A percentile compares a stretch with the other conserved stretches of the same genome.
Conservation (phyloP, 176 grass and related monocot species). For the Carex myosuroides region DNA sequence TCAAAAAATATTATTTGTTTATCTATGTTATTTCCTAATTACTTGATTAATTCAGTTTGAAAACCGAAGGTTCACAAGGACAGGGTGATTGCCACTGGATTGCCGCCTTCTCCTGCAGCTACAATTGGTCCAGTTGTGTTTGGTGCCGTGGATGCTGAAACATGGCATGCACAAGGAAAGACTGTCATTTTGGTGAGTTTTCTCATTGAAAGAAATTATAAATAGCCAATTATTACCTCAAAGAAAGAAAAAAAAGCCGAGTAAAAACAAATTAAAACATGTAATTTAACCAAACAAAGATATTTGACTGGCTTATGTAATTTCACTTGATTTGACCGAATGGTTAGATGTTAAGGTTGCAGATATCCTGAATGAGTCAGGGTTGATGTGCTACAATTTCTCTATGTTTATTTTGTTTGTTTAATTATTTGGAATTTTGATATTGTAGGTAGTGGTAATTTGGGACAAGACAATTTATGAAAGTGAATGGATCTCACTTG, state of each 20-base stretch:
- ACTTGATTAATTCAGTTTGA: constrained; percentile 57
- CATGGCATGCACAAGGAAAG: constrained; percentile 92
- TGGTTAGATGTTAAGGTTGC: neutral
- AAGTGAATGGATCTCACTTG: constrained; percentile 90
- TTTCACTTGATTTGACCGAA: constrained; percentile 14
- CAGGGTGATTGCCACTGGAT: constrained; percentile 66
- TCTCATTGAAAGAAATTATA: neutral
- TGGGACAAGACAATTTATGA: constrained; percentile 49
- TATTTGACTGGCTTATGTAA: constrained; percentile 11
- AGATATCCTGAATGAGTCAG: neutral
- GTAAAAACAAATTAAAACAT: no score
- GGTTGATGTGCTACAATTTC: neutral
- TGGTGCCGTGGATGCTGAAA: constrained; percentile 82
- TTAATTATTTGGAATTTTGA: constrained; percentile 22
- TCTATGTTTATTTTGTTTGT: no score
- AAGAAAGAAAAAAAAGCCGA: no score
- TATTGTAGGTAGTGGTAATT: constrained; percentile 39
- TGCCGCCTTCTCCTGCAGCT: constrained; percentile 91
- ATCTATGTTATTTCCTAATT: no score
- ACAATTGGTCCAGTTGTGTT: constrained; percentile 89
- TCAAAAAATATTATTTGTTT: no score
- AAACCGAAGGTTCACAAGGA: constrained; percentile 60
- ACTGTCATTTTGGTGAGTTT: constrained; percentile 69
- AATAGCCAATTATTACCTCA: neutral
- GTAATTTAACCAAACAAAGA: constrained; percentile 38